Conservation (phyloP, 495 filamentous ascomycete species). For the Penicillium silybi region DNA sequence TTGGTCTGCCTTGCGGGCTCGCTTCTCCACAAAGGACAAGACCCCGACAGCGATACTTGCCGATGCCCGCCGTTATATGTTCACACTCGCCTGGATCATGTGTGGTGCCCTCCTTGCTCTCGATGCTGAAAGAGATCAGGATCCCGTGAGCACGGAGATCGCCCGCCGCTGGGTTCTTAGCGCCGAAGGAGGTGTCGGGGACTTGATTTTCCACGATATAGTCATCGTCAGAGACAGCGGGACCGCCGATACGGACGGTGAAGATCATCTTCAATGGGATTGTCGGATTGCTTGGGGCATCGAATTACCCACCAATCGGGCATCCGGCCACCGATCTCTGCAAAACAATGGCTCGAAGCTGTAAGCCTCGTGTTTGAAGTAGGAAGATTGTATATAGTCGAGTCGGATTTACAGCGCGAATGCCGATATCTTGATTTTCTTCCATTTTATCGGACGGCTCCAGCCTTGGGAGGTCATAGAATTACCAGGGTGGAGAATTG, state of each 20-base stretch:
- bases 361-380: not conserved
- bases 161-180: conserved; percentile 32
- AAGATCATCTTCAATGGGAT: conserved; percentile 28
- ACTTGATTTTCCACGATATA: conserved; percentile 30
- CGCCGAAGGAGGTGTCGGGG: conserved; percentile 28
- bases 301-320: conserved; percentile 23
- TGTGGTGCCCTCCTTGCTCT: conserved; percentile 25
- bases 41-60: conserved; percentile 18
- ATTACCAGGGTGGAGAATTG: too few species aligned
- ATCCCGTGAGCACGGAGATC: conserved; percentile 26
- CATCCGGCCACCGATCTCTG: conserved; percentile 27
- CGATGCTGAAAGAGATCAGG: conserved; percentile 30
- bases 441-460: too few species aligned
- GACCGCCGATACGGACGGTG: not conserved
- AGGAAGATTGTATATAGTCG: not conserved
- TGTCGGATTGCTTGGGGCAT: conserved; percentile 32
- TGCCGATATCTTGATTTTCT: not conserved
- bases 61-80: conserved; percentile 35
- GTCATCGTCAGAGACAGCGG: conserved; percentile 4
- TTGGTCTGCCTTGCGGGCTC: conserved; percentile 15
- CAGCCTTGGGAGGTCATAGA: too few species aligned
- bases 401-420: not conserved
- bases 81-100: conserved; percentile 34
- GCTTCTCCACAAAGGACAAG: conserved; percentile 9
- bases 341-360: conserved; percentile 19